Conservation (phyloP, 1,284 basidiomycete genomes). For the Melampsora larici-populina region DNA sequence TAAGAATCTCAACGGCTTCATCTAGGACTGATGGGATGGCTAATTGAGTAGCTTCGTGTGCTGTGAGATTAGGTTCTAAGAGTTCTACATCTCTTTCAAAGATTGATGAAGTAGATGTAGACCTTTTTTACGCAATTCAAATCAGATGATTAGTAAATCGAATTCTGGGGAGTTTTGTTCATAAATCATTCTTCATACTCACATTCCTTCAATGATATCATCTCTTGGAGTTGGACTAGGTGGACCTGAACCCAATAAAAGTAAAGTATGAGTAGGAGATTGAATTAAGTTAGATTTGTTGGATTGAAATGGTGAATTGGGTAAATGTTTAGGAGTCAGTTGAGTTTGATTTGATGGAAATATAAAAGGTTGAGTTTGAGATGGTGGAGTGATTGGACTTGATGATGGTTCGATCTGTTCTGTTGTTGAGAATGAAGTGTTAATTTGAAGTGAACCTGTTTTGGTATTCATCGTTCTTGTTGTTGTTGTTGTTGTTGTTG, state of each 20-base stretch:
- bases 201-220: constrained; percentile 41
- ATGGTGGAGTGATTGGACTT: too few relatives aligned
- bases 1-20: constrained; percentile 19
- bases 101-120: constrained; percentile 15
- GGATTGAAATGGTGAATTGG: background rate
- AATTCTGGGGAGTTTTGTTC: background rate
- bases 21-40: constrained; percentile 27
- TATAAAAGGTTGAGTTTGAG: too few relatives aligned
- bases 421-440: too few relatives aligned
- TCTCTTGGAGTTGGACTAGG: constrained; percentile 25
- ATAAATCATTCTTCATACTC: background rate
- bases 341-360: background rate
- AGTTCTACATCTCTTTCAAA: constrained; percentile 28
- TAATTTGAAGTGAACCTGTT: too few relatives aligned
- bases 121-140: background rate
- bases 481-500: background rate
- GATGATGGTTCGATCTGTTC: too few relatives aligned
- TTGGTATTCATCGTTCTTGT: too few relatives aligned
- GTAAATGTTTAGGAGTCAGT: background rate
- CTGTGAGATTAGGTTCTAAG: constrained; percentile 14
- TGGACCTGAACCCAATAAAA: background rate
- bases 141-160: background rate
- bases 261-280: constrained; percentile 5
- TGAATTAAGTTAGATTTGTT: background rate
- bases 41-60: constrained; percentile 24